These are phyloP conservation scores for Knufia fluminis DNA, from an alignment of 2,329 filamentous ascomycete species.

Conservation along the genomic window DNA sequence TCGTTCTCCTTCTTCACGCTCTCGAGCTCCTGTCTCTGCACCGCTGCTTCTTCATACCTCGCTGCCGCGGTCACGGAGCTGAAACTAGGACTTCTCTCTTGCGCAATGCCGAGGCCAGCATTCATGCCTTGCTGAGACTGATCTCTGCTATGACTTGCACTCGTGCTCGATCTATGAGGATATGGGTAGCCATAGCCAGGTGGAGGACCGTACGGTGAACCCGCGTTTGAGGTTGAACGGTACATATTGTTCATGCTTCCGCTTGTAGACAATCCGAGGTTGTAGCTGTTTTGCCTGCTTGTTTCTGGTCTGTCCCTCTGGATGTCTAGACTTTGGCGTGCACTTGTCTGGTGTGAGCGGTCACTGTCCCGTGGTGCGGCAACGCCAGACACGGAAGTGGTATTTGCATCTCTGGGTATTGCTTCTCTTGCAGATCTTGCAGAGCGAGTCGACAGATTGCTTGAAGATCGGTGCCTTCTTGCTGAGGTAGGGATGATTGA, in stretches of 20 bases:
- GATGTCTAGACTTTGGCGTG: constrained; percentile 18
- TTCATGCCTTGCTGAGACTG: neutral
- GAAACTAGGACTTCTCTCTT: constrained; percentile 20
- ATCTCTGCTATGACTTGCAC: neutral
- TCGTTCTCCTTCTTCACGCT: constrained; percentile 39
- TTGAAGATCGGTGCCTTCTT: constrained; percentile 49
- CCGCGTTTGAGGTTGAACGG: neutral
- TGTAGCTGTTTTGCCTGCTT: constrained; percentile 31
- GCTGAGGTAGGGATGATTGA: constrained; percentile 44
- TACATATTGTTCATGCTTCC: neutral
- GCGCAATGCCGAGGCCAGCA: neutral
- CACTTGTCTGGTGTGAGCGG: constrained; percentile 11
- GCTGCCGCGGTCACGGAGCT: constrained; percentile 26
- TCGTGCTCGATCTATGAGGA: neutral
- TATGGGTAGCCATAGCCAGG: neutral
- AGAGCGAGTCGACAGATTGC: constrained; percentile 42
- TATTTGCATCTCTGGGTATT: constrained; percentile 15
- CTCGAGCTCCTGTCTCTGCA: constrained; percentile 37
- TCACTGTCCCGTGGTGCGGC: constrained; percentile 33
- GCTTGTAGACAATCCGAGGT: neutral
- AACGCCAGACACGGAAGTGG: constrained; percentile 32
- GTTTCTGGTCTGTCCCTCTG: constrained; percentile 22
- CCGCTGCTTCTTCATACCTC: constrained; percentile 35
- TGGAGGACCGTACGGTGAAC: neutral
- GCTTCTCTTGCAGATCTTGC: constrained; percentile 24